Conservation (phyloP, 148 eudicot species). For the Pharnaceum exiguum region DNA sequence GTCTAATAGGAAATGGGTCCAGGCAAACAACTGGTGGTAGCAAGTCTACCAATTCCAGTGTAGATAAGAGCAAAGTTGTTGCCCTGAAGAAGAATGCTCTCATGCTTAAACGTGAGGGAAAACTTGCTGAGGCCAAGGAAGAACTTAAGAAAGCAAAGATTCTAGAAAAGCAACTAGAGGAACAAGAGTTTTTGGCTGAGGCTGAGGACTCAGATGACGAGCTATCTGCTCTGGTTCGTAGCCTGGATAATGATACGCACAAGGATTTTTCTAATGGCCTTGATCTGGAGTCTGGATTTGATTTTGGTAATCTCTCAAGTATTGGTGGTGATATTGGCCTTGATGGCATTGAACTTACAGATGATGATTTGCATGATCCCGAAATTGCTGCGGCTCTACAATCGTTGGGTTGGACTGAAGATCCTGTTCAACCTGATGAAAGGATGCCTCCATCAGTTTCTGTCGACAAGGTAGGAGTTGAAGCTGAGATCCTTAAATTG, state of each 20-base stretch:
- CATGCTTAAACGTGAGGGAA: conserved; percentile 76
- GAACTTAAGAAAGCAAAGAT: conserved; percentile 84
- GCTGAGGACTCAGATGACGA: conserved; percentile 90
- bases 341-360: conserved; percentile 67
- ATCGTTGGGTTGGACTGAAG: conserved; percentile 87
- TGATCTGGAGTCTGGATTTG: conserved; percentile 34
- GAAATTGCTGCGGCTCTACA: conserved; percentile 73
- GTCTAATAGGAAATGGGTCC: conserved; percentile 54
- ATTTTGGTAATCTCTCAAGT: conserved; percentile 35
- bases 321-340: conserved; percentile 43
- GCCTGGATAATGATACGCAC: conserved; percentile 52
- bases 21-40: conserved; percentile 29
- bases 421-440: conserved; percentile 23
- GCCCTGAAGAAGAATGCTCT: conserved; percentile 84
- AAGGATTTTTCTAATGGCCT: conserved; percentile 32
- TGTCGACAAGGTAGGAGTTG: conserved; percentile 29
- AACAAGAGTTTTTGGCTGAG: conserved; percentile 79
- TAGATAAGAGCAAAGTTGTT: conserved; percentile 61
- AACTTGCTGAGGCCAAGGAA: conserved; percentile 85
- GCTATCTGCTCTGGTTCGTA: conserved; percentile 61
- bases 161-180: conserved; percentile 90
- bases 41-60: conserved; percentile 28
- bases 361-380: conserved; percentile 81
- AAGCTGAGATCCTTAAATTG: conserved; percentile 51
- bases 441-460: conserved; percentile 14